These are phyloP conservation scores for Malassezia slooffiae DNA, from an alignment of 1,284 basidiomycete genomes.

Conservation along the genomic window DNA sequence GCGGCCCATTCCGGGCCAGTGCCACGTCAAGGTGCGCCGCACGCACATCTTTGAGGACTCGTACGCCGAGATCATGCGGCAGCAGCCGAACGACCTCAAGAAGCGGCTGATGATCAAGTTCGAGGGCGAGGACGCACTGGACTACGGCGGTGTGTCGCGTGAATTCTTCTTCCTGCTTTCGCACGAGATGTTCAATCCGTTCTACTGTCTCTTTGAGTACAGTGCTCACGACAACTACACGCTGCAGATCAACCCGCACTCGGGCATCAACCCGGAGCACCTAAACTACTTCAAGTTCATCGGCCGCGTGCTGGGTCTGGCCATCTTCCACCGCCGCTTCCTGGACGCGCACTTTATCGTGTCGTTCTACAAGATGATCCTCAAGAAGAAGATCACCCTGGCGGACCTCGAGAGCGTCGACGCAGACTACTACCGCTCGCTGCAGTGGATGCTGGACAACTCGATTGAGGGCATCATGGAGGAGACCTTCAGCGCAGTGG, in stretches of 20 bases:
- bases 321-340: constrained; percentile 97
- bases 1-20: constrained; percentile 68
- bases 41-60: constrained; percentile 92
- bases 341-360: constrained; percentile 97
- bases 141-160: constrained; percentile 94
- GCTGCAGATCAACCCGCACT: constrained; percentile 92
- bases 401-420: constrained; percentile 44
- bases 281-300: constrained; percentile 99
- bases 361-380: constrained; percentile 94
- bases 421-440: constrained; percentile 62
- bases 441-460: constrained; percentile 73
- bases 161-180: constrained; percentile 99
- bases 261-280: constrained; percentile 95
- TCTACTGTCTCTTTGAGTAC: constrained; percentile 98
- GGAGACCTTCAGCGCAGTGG: constrained; percentile 53
- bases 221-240: constrained; percentile 99
- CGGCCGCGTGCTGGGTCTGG: constrained; percentile 80
- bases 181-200: constrained; percentile 64
- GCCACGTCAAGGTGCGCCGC: constrained; percentile 87
- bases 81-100: constrained; percentile 87
- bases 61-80: constrained; percentile 88
- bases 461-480: constrained; percentile 43
- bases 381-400: constrained; percentile 46
- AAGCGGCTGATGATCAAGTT: constrained; percentile 97
- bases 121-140: constrained; percentile 93